Percentiles rank a stretch among this genome's conserved stretches.
phyloP scores from a whole-genome alignment of 371 early-diverging fungal species.

The Dichotomocladium elegans region DNA sequence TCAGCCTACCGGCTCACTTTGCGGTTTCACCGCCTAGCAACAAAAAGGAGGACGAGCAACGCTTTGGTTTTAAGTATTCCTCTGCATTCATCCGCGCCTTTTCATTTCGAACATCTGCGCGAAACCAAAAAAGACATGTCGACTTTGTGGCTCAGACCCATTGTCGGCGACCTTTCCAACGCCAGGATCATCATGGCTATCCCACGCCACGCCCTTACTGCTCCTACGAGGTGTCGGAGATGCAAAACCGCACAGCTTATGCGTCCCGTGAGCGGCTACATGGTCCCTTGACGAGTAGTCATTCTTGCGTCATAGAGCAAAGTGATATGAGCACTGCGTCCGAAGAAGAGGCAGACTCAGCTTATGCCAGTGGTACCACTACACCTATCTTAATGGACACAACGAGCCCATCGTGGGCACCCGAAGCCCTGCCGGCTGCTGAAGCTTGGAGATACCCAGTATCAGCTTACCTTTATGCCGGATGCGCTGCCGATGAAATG shows the following conservation, averaged over 20 bases:
- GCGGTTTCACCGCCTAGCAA: neutral
- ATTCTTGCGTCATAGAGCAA: neutral
- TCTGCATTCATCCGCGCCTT: no score
- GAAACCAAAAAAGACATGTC: no score
- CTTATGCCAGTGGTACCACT: constrained; percentile 3
- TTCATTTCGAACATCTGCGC: no score
- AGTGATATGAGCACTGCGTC: neutral
- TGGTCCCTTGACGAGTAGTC: neutral
- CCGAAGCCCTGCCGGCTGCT: neutral
- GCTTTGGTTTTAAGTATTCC: no score
- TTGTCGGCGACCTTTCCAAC: neutral
- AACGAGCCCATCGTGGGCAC: neutral
- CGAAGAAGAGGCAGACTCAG: neutral
- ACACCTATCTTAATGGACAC: no score
- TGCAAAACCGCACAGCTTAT: no score
- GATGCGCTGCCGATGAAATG: constrained; percentile 5
- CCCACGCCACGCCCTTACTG: no score
- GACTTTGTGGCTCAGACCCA: no score
- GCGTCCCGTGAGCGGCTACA: neutral
- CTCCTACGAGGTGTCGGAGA: no score
- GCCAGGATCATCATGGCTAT: neutral
- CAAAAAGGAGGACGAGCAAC: neutral
- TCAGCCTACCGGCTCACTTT: neutral
- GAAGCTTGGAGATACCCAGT: constrained; percentile 4
- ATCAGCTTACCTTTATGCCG: constrained; percentile 1